Evolutionary conservation across 129 eudicot genomes (phyloP).

Genomic region (Centrapalus pauciflorus): DNA sequence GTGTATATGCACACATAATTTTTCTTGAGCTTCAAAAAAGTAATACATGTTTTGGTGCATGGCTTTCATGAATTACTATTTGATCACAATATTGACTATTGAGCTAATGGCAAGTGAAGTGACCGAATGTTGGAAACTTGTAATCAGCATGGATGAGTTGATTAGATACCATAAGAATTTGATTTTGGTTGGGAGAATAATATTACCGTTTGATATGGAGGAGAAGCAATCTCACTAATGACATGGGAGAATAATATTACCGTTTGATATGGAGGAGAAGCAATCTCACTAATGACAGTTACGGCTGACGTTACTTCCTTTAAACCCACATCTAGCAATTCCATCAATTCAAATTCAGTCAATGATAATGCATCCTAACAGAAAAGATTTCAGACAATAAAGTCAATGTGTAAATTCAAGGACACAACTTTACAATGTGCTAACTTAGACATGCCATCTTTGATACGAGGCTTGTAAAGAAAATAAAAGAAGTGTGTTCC

Average conservation of each 20-base stretch:
- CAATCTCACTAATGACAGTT: slow-evolving; percentile 57
- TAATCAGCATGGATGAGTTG: background rate
- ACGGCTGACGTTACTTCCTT: slow-evolving; percentile 52
- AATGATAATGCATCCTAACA: slow-evolving; percentile 73
- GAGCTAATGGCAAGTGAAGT: background rate
- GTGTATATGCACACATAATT: no score
- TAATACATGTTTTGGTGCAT: no score
- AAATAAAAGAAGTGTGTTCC: background rate
- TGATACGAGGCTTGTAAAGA: background rate
- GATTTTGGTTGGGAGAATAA: background rate
- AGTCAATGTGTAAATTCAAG: background rate
- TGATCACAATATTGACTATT: no score
- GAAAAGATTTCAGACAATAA: background rate
- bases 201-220: slow-evolving; percentile 67
- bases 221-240: slow-evolving; percentile 65
- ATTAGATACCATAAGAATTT: background rate
- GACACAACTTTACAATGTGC: background rate
- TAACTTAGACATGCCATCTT: background rate
- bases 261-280: slow-evolving; percentile 71
- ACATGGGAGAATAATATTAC: slow-evolving; percentile 39
- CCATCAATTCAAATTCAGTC: slow-evolving; percentile 89
- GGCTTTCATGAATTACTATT: no score
- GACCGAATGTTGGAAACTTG: background rate
- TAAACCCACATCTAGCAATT: slow-evolving; percentile 62
- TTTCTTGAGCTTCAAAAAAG: no score